Evolutionary conservation across 352 stramenopile species (phyloP), one percentile per base, ranked within the genome.

Genomic region (Pythium dissimile): DNA sequence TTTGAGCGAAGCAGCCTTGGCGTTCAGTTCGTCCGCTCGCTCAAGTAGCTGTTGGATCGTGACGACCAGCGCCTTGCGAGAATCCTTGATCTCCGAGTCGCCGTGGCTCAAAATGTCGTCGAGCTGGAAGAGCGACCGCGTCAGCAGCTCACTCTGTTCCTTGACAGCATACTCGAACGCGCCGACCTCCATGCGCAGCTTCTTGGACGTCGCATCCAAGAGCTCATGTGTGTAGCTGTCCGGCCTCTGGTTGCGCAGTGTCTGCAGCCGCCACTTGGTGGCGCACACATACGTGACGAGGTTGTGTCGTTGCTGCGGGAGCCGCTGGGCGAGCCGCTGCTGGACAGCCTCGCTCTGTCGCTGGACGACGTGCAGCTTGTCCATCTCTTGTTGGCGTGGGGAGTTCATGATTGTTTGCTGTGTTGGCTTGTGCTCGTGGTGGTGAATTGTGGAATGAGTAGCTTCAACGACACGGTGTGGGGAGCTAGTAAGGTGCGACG

Each of bases 61-160:
- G 26, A 82, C 38, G 12, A 89, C 79, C 10, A 83, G 37, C 12
- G 72, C 64, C 67, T 89, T 89, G 20, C 79, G 75, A 13, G 67
- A 43, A 12, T 52, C 61, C 62, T 84, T 83, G 60, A 89, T 66
- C 12, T 73, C 60, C 10, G 28, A 42, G 57, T 87, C 69, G 26
- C 79, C 79, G 53, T 77, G 62, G 64, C 79, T 89, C 44, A 86
- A 34, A n/a, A 89, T 73, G 23, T 77, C 64, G 66, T 89, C 79
- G 47, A 89, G 56, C 18, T 85, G 66, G 30, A 72, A 70, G 34
- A 89, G 56, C 26, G 75, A 62, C 3, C 72, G 73, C 9, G 79
- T 89, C 2, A 89, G 68, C 39, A 84, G 62, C 66, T 89, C 79
- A 18, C 64, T 70, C 56, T 85, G 79, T 45, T 84, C 73, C 62